Conservation (phyloP, 306 rosid genomes). For the Trifolium fragiferum region DNA sequence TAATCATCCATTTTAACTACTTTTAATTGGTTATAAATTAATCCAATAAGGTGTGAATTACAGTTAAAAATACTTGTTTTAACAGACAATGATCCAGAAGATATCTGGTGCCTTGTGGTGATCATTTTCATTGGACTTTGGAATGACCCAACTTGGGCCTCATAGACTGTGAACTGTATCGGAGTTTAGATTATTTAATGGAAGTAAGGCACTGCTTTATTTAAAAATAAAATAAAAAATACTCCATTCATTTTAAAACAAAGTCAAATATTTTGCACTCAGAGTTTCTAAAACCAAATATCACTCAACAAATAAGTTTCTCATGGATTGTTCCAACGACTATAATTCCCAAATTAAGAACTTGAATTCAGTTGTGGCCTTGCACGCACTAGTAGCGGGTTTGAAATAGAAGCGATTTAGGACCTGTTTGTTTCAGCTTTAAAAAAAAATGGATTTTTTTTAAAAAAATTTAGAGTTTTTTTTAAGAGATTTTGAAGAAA, state of each 20-base stretch:
- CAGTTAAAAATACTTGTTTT: constrained; percentile 26
- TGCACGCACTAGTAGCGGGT: too few species aligned
- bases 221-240: neutral
- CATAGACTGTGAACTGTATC: constrained; percentile 3
- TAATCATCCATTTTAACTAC: constrained; percentile 6
- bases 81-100: constrained; percentile 11
- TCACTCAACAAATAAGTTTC: neutral
- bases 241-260: neutral
- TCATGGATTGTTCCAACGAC: too few species aligned
- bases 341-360: too few species aligned
- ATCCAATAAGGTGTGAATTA: constrained; percentile 18
- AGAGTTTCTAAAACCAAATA: neutral
- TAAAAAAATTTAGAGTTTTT: too few species aligned
- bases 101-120: neutral
- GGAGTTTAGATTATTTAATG: neutral
- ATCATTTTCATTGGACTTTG: constrained; percentile 17
- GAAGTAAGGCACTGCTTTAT: neutral
- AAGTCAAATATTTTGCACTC: neutral
- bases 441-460: too few species aligned
- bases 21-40: constrained; percentile 15
- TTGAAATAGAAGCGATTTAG: too few species aligned
- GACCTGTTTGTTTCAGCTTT: too few species aligned
- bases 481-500: too few species aligned
- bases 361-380: too few species aligned
- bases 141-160: constrained; percentile 18